phyloP scores from a whole-genome alignment of 2,329 filamentous ascomycete species.

The Zasmidium cellare region DNA sequence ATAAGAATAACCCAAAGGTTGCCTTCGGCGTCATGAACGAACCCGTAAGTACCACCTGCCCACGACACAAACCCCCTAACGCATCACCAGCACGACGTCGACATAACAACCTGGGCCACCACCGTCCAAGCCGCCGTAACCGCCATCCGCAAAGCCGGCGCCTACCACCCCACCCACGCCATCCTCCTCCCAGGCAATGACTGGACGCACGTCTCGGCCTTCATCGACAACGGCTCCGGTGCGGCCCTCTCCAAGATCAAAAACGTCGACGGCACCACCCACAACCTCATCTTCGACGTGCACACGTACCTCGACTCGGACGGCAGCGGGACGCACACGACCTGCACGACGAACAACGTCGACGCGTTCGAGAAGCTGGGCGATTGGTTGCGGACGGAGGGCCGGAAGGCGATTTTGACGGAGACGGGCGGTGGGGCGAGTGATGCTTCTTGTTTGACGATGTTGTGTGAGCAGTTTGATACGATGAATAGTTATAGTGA shows the following conservation, averaged over 20 bases:
- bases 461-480: conserved; percentile 36
- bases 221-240: conserved; percentile 31
- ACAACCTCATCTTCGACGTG: conserved; percentile 41
- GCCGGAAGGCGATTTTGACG: conserved; percentile 40
- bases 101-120: conserved; percentile 58
- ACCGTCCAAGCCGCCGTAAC: conserved; percentile 64
- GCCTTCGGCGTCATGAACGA: conserved; percentile 70
- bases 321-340: conserved; percentile 38
- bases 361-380: conserved; percentile 38
- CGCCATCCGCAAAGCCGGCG: conserved; percentile 65
- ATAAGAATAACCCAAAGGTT: conserved; percentile 55
- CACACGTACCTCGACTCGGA: conserved; percentile 45
- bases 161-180: conserved; percentile 54
- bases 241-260: conserved; percentile 27
- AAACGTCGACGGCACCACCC: conserved; percentile 33
- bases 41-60: conserved; percentile 46
- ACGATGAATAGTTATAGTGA: conserved; percentile 32
- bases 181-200: conserved; percentile 66
- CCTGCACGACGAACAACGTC: conserved; percentile 36
- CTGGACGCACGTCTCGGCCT: conserved; percentile 38
- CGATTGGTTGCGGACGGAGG: conserved; percentile 39
- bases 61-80: conserved; percentile 5
- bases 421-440: conserved; percentile 44
- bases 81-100: conserved; percentile 38
- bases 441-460: conserved; percentile 35